A percentile compares a stretch with the other conserved stretches of the same genome.
Evolutionary conservation across 2,329 filamentous ascomycete species (phyloP).

Genomic region (Harringtonia lauricola): DNA sequence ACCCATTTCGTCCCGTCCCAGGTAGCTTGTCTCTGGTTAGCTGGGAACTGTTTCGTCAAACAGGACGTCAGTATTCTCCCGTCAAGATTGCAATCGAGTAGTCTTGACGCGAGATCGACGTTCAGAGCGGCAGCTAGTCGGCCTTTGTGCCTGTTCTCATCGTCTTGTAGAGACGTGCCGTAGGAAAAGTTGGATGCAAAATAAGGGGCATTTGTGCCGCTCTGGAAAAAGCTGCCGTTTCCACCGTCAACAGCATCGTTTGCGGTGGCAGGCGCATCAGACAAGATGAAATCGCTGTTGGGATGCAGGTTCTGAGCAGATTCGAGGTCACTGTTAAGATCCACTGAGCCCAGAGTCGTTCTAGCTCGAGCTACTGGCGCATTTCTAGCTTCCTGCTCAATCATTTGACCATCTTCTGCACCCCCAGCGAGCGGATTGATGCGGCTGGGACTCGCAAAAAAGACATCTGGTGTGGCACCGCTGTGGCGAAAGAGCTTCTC

Average conservation of each 20-base stretch:
- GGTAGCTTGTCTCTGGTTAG: conserved; percentile 17
- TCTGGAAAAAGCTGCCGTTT: conserved; percentile 51
- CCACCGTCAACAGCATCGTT: conserved; percentile 49
- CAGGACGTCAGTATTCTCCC: neutral
- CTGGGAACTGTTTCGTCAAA: too few relatives aligned
- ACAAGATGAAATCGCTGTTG: conserved; percentile 64
- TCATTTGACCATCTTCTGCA: conserved; percentile 12
- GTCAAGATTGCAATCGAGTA: conserved; percentile 44
- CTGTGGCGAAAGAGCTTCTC: conserved; percentile 35
- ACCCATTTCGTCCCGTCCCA: conserved; percentile 34
- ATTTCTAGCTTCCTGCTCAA: conserved; percentile 18
- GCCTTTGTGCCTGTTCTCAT: conserved; percentile 60
- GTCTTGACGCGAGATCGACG: conserved; percentile 57
- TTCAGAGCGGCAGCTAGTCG: conserved; percentile 71
- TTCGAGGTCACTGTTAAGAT: conserved; percentile 3
- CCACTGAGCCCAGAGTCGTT: conserved; percentile 16
- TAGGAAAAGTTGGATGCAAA: conserved; percentile 40
- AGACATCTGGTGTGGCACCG: conserved; percentile 29
- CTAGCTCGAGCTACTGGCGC: conserved; percentile 14
- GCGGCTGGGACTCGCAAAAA: conserved; percentile 23
- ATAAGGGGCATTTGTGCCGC: conserved; percentile 62
- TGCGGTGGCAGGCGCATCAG: conserved; percentile 58
- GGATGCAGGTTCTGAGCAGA: neutral
- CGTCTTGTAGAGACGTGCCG: conserved; percentile 31
- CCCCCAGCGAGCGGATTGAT: conserved; percentile 14